A percentile compares a stretch with the other conserved stretches of the same genome.
phyloP scores from a whole-genome alignment of 1,139 yeast genomes.

The Lodderomyces oxycetoniae region DNA sequence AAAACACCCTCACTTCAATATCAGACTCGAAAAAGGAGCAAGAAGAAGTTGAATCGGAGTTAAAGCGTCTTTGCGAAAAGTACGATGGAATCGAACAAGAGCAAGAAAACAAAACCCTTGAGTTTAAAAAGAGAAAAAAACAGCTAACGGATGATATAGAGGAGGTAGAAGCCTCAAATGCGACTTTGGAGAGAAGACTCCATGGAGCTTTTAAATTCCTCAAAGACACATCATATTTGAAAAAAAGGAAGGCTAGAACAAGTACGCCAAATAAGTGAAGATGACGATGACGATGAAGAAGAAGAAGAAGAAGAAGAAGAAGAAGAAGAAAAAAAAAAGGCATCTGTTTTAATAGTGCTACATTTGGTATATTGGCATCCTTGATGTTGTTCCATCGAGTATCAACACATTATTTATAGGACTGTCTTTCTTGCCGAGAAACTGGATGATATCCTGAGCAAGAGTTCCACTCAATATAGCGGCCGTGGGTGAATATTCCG shows the following conservation, averaged over 20 bases:
- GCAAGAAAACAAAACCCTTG: constrained; percentile 20
- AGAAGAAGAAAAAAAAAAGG: neutral
- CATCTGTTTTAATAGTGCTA: constrained; percentile 12
- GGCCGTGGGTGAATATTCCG: constrained; percentile 80
- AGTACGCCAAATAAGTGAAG: constrained; percentile 27
- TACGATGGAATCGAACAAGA: constrained; percentile 22
- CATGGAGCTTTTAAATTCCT: constrained; percentile 35
- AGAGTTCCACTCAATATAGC: constrained; percentile 88
- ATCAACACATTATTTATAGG: constrained; percentile 81
- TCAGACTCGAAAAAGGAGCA: constrained; percentile 47
- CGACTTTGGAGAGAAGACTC: constrained; percentile 25
- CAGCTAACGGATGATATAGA: constrained; percentile 21
- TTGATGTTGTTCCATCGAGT: constrained; percentile 64
- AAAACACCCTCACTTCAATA: constrained; percentile 54
- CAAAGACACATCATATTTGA: constrained; percentile 39
- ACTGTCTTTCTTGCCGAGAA: constrained; percentile 66
- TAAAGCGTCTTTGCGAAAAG: constrained; percentile 28
- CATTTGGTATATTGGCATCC: constrained; percentile 70
- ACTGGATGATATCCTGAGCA: constrained; percentile 88
- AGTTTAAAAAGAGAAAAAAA: constrained; percentile 20
- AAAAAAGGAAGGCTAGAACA: constrained; percentile 42
- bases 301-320: neutral
- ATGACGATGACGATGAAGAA: neutral
- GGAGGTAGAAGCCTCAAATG: constrained; percentile 14
- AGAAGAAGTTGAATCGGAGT: constrained; percentile 23